Evolutionary conservation across 208 protist genomes (phyloP), one percentile per base, ranked within the genome.

Genomic region (Leishmania braziliensis): DNA sequence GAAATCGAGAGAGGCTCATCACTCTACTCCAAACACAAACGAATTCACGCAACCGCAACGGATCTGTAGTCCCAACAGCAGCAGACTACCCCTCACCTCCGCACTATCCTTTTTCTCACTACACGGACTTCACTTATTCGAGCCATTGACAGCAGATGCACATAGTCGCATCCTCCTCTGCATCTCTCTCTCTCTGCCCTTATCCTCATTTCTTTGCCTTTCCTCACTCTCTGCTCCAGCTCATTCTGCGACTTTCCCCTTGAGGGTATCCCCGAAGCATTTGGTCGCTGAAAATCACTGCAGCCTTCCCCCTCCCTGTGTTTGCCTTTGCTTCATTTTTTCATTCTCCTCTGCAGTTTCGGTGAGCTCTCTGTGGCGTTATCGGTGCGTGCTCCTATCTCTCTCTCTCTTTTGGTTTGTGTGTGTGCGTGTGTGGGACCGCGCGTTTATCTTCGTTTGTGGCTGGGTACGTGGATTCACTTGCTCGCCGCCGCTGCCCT

Each of bases 161-260:
- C 69, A 16, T 46, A 0, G 39, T 9, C 69, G 51, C 46, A 5
- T 73, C 12, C 26, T 73, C 36, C 69, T 51, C 69, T 29, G 26
- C 26, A 71, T 53, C 51, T 63, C 50, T 48, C 39, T 33, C 23
- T 75, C n/a, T 60, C 73, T 43, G 46, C 39, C 65, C 51, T 51
- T 75, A 43, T 33, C 72, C 29, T 48, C 36, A 26, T 53, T 58
- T 54, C 12, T 50, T 70, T 46, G 33, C 75, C 33, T 71, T 79
- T 68, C 16, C 60, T 23, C 66, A 48, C 66, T 5, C 8, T n/a
- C 39, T 71, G 36, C 29, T 14, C 26, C 29, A 3, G 39, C 18
- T 56, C 58, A 50, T 77, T 39, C 26, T 14, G 29, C 62, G 33
- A 16, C 62, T 26, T 29, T 68, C 62, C 62, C 29, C 62, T 20